Evolutionary conservation across 179 eudicot species (phyloP), one percentile per base, ranked within the genome.

Genomic region (Beta corolliflora): DNA sequence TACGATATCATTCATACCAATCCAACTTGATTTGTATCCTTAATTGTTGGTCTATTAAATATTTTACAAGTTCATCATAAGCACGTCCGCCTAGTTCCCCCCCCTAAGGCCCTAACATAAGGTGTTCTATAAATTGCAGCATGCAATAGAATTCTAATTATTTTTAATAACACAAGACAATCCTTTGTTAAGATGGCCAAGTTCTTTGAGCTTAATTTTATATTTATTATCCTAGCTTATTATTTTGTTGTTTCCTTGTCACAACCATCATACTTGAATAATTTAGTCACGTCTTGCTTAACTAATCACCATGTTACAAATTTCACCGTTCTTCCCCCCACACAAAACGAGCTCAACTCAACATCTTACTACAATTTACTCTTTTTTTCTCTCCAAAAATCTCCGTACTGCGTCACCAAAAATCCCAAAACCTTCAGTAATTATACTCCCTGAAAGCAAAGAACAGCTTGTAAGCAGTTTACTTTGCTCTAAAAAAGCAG

Each of bases 361-460:
- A 9, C 70, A 18, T 72, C 78, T 16, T 71, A 72, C 65, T 15
- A 73, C 67, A 60, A 72, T 53, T 67, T 29, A 9, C 78, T 82
- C n/a, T 21, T 36, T 11, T 64, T 58, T 67, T 78, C 85, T 56
- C 73, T 77, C 29, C 85, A n/a, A 78, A 53, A 82, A 82, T 73
- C 81, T 82, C 15, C 73, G 73, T 7, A 64, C 71, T 41, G 7
- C 81, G 1, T 12, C 29, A 5, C 56, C 58, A 16, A 14, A 44
- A 13, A 77, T 25, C 29, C 29, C 29, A 25, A 25, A 25, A 25
- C 29, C 29, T 25, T 25, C 29, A 0, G 29, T 25, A 25, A 25
- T 82, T 9, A 46, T 82, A 7, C 59, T 82, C 29, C 81, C 79
- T 3, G 36, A 65, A 36, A 82, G 54, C 69, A 73, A 78, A 29